These are phyloP conservation scores for Tetragonia tetragonoides DNA, from an alignment of 148 eudicot genomes.

Conservation along the genomic window DNA sequence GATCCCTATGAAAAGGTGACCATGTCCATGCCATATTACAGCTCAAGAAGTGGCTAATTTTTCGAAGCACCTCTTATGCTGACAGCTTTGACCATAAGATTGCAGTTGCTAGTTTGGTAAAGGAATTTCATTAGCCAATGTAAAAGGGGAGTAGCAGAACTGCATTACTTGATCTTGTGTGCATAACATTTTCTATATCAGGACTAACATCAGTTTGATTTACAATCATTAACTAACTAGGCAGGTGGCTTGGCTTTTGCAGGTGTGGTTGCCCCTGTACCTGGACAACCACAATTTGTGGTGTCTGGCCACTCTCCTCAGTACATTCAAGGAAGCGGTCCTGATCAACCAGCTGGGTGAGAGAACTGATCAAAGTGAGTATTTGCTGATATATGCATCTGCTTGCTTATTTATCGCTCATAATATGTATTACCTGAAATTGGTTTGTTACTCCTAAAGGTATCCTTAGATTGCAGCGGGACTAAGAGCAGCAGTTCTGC, in stretches of 20 bases:
- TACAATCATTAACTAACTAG: constrained; percentile 12
- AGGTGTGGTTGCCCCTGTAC: constrained; percentile 70
- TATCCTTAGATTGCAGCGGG: constrained; percentile 95
- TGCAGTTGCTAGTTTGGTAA: background rate
- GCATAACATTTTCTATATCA: background rate
- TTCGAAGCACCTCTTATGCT: background rate
- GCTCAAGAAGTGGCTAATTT: background rate
- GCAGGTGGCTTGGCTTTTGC: constrained; percentile 26
- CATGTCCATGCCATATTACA: background rate
- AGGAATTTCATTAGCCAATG: too few species aligned
- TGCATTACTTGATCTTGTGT: background rate
- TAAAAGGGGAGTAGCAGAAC: background rate
- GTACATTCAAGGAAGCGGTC: constrained; percentile 70
- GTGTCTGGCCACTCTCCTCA: constrained; percentile 77
- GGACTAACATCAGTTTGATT: background rate
- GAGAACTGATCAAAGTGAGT: constrained; percentile 63
- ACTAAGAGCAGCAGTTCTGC: constrained; percentile 94
- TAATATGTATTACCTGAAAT: background rate
- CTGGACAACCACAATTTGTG: constrained; percentile 74
- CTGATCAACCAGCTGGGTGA: constrained; percentile 93
- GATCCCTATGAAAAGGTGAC: background rate
- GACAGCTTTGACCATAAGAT: background rate
- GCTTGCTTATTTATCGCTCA: constrained; percentile 8
- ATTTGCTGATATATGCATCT: background rate
- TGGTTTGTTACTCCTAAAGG: constrained; percentile 32